These are phyloP conservation scores for Pythium phragmitis DNA, from an alignment of 352 stramenopile species.

Conservation along the genomic window DNA sequence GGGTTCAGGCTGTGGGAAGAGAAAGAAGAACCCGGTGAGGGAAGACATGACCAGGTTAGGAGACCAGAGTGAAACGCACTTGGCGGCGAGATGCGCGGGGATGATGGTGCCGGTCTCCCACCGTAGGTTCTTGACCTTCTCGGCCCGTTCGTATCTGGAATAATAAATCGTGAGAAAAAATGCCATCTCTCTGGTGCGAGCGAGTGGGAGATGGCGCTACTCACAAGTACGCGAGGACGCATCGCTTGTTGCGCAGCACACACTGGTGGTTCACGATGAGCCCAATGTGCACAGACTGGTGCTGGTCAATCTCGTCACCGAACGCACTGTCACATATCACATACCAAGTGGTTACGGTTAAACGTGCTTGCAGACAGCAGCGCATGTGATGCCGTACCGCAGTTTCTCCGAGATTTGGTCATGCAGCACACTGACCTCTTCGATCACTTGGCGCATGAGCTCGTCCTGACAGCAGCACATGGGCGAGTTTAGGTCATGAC, in stretches of 20 bases:
- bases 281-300: constrained; percentile 63
- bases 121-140: constrained; percentile 88
- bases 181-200: background rate
- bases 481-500: background rate
- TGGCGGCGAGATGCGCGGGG: constrained; percentile 62
- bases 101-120: constrained; percentile 91
- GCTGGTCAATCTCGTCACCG: constrained; percentile 59
- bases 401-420: constrained; percentile 80
- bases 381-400: constrained; percentile 30
- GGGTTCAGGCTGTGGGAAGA: constrained; percentile 58
- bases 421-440: constrained; percentile 65
- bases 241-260: constrained; percentile 90
- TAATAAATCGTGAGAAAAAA: background rate
- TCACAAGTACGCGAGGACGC: constrained; percentile 84
- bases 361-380: background rate
- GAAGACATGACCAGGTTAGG: background rate
- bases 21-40: constrained; percentile 2
- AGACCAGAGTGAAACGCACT: constrained; percentile 34
- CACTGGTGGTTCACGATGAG: constrained; percentile 90
- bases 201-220: background rate
- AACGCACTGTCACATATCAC: constrained; percentile 42
- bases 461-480: constrained; percentile 50
- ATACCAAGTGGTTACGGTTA: background rate
- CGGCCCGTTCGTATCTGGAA: constrained; percentile 61
- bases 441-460: constrained; percentile 74